These are phyloP conservation scores for Citeromyces hawaiiensis DNA, from an alignment of 1,139 yeast species.

Conservation along the genomic window DNA sequence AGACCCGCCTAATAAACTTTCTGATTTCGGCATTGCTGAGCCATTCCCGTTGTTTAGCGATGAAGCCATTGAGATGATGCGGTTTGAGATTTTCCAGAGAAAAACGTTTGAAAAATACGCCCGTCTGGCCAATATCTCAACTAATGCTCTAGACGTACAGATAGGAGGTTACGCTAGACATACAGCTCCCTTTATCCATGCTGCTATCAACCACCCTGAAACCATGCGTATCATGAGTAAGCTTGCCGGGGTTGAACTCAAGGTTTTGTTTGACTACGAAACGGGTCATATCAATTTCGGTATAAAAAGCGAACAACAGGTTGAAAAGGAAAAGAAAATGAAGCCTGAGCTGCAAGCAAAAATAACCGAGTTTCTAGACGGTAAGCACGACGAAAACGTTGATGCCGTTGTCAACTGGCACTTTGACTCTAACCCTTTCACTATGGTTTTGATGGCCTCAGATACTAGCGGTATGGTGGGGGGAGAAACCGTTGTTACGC, in stretches of 20 bases:
- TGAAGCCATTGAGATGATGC: conserved; percentile 42
- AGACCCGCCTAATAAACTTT: conserved; percentile 23
- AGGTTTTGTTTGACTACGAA: conserved; percentile 18
- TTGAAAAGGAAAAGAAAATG: conserved; percentile 9
- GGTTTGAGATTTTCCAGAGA: conserved; percentile 31
- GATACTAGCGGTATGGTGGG: conserved; percentile 19
- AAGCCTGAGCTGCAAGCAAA: conserved; percentile 9
- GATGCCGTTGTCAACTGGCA: conserved; percentile 19
- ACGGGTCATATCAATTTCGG: conserved; percentile 20
- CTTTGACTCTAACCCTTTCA: conserved; percentile 20
- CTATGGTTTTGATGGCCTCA: conserved; percentile 21
- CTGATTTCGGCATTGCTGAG: conserved; percentile 37
- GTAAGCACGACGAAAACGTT: conserved; percentile 10
- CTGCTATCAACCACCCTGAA: conserved; percentile 14
- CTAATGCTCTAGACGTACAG: too few relatives aligned
- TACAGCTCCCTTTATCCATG: conserved; percentile 17
- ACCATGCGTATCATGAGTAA: conserved; percentile 14
- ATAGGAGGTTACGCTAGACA: too few relatives aligned
- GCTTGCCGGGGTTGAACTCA: conserved; percentile 15
- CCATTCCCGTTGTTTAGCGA: conserved; percentile 46
- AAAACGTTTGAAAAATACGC: conserved; percentile 30
- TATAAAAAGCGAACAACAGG: conserved; percentile 9
- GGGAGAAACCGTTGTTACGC: conserved; percentile 21
- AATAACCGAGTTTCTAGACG: conserved; percentile 7
- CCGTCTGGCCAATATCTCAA: too few relatives aligned